Evolutionary conservation across 1,139 yeast genomes (phyloP), one percentile per base, ranked within the genome.

Genomic region (Saccharomyces pastorianus): DNA sequence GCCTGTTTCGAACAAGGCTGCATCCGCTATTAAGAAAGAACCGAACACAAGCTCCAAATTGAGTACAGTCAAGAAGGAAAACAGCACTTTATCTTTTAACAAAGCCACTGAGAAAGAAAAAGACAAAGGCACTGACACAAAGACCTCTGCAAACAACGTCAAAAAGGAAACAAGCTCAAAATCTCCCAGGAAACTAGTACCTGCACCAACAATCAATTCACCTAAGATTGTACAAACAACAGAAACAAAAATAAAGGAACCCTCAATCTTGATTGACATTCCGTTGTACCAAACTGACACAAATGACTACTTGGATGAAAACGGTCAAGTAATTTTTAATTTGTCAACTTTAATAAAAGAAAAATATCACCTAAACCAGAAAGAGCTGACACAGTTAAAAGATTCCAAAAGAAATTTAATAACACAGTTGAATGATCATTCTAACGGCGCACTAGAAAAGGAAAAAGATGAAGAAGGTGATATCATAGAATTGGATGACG

Each of bases 261-360:
- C 85, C 0, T 78, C 81, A 25, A 77, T 83, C 17, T 57, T 67
- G 4, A 47, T 84, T n/a, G 79, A 83, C 58, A 77, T 84, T 6
- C 89, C 88, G 0, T 66, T 84, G 8, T 77, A 77, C 57, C 67
- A 73, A 28, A 53, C 64, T 3, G 58, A 57, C 4, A 57, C 61
- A 6, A 67, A 66, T 34, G 71, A 77, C 38, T 83, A 83, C 38
- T 72, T 77, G 51, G 83, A 85, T 7, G 88, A 86, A 17, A 81
- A 82, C 57, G 79, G 87, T 0, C 88, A 84, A 64, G 89, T 87
- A 1, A 83, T 86, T 1, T 79, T 90, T 59, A 93, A 91, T 64
- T 89, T 91, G 42, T 72, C 85, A 64, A 83, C 84, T 61, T 71
- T 89, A 55, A 87, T 96, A 3, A 96, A 90, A 65, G 91, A 87